Evolutionary conservation across 768 basidiomycete species (phyloP).

Genomic region (Pholiota molesta): DNA sequence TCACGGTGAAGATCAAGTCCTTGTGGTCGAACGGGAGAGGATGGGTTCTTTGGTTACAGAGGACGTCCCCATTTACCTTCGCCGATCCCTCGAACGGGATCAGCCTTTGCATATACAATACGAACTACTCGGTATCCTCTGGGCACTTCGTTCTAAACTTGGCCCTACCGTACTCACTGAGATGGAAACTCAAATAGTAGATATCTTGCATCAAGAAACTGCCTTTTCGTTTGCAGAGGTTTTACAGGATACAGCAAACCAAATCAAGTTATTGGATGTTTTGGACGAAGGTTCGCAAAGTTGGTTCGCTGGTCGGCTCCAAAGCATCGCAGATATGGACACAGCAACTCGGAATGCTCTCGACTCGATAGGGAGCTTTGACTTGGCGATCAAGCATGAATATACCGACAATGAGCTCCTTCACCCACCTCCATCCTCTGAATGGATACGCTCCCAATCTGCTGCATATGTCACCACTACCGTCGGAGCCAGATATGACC

Average conservation of each 20-base stretch:
- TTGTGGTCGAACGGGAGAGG: slow-evolving; percentile 80
- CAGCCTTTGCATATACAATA: slow-evolving; percentile 53
- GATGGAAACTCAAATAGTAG: slow-evolving; percentile 61
- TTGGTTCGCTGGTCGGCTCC: slow-evolving; percentile 65
- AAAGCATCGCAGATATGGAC: slow-evolving; percentile 59
- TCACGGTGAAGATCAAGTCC: slow-evolving; percentile 45
- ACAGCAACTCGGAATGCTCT: slow-evolving; percentile 57
- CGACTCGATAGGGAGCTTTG: slow-evolving; percentile 74
- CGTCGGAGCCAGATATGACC: slow-evolving; percentile 74
- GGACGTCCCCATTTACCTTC: slow-evolving; percentile 67
- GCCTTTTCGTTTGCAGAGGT: slow-evolving; percentile 81
- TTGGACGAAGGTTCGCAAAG: slow-evolving; percentile 62
- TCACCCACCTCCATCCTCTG: slow-evolving; percentile 56
- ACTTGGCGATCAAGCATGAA: slow-evolving; percentile 73
- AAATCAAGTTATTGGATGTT: slow-evolving; percentile 52
- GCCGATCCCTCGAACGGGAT: slow-evolving; percentile 49
- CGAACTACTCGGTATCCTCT: slow-evolving; percentile 60
- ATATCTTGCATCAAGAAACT: slow-evolving; percentile 75
- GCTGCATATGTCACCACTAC: slow-evolving; percentile 65
- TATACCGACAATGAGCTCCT: slow-evolving; percentile 67
- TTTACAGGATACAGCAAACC: slow-evolving; percentile 63
- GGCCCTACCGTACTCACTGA: slow-evolving; percentile 57
- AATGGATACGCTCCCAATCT: slow-evolving; percentile 64
- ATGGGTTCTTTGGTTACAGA: slow-evolving; percentile 64
- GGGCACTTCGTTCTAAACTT: slow-evolving; percentile 64